Conservation (phyloP, 345 rosid species). For the Cardamine chenopodiifolia region DNA sequence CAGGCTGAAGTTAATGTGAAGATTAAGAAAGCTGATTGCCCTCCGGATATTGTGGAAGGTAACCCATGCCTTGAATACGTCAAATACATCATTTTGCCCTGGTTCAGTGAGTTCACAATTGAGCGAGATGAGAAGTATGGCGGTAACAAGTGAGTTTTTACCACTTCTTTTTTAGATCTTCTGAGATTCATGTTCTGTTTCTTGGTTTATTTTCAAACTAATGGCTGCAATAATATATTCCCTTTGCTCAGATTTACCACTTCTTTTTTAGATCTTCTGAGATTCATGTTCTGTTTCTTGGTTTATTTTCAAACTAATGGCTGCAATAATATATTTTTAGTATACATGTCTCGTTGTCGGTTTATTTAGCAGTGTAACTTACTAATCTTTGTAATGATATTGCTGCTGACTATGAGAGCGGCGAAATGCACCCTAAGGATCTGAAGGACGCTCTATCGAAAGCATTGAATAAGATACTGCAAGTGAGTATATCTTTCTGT, state of each 20-base stretch:
- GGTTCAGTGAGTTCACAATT: slow-evolving; percentile 77
- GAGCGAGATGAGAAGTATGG: slow-evolving; percentile 64
- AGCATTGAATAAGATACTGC: slow-evolving; percentile 70
- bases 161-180: not conserved
- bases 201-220: not conserved
- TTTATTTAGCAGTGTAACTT: not conserved
- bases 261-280: not conserved
- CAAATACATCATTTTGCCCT: slow-evolving; percentile 66
- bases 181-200: not conserved
- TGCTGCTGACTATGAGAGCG: slow-evolving; percentile 63
- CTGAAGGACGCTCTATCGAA: slow-evolving; percentile 69
- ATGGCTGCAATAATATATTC: not conserved
- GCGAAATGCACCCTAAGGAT: slow-evolving; percentile 72
- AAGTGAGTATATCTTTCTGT: slow-evolving; percentile 48
- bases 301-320: not conserved
- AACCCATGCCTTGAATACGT: slow-evolving; percentile 89
- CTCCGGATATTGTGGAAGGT: slow-evolving; percentile 62
- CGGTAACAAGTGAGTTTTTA: slow-evolving; percentile 72
- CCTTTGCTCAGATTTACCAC: not conserved
- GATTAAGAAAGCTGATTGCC: slow-evolving; percentile 89
- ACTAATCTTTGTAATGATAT: slow-evolving; percentile 65
- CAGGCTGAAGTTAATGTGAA: slow-evolving; percentile 85
- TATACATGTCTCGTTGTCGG: not conserved
- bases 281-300: slow-evolving; percentile 1
- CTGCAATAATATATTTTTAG: not conserved